Base-by-base conservation (phyloP, 2,329 filamentous ascomycete species). In the Hymenoscyphus infarciens region DNA sequence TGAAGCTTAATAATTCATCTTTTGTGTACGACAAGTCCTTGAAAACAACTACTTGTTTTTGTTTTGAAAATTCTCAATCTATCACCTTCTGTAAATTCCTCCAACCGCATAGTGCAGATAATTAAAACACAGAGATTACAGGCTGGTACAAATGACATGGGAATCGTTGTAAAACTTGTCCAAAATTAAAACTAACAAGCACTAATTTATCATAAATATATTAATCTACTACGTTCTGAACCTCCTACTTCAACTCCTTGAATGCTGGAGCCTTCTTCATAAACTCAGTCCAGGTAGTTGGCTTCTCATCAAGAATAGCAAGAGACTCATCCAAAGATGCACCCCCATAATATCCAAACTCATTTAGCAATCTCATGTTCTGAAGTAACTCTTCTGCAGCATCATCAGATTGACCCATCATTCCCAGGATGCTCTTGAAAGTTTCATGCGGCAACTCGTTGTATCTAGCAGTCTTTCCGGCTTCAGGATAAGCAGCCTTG, bases 261-360 rank as follows among this genome's bases (percentile, higher is more conserved):
- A 76, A 78, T 19, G 68, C 71, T 56, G 72, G 69, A 31, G 73
- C 67, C 29, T 69, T 72, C 67, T 71, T 73, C 63, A 75, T 65
- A 56, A 72, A 78, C 56, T 79, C 78, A 61, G 75, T 75, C 75
- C 76, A 80, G 2, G 75, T 79, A 2, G 76, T 79, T 64, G 77
- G 71, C 67, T 73, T 71, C 55, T 79, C 76, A 61, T 74, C 74
- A 60, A 79, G 60, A 61, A 74, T 69, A 66, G 69, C 56, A 27
- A 74, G 75, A 62, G 75, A 77, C 64, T 76, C 74, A 2, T 78
- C 74, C 55, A 82, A 72, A 45, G 69, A 66, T 56, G 65, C 79
- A 10, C 80, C 80, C 5, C 77, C 78, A 68, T 78, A 86, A 66
- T 86, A 86, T 0, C 83, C 82, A 33, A 77, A 80, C 25, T 81